Percentiles rank a stretch among this genome's conserved stretches.
phyloP scores from a whole-genome alignment of 305 asterid species.

The Petunia hybrid region DNA sequence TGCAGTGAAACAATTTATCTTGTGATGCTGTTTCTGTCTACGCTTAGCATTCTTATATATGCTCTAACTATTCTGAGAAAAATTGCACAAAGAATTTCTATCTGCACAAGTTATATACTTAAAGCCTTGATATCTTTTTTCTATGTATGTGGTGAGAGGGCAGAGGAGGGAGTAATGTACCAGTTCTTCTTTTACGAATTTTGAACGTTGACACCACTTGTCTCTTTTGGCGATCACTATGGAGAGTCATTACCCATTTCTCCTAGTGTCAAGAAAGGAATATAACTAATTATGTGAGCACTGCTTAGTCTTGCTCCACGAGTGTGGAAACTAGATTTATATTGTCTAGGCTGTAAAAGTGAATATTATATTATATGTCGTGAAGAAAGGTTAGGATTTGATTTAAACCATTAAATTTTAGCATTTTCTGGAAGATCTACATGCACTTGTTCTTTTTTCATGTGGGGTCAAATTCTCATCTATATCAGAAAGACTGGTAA shows the following conservation, averaged over 20 bases:
- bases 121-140: conserved; percentile 15
- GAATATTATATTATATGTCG: too few species aligned
- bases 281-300: not conserved
- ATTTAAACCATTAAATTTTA: too few species aligned
- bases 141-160: conserved; percentile 1
- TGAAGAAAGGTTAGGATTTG: too few species aligned
- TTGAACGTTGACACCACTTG: not conserved
- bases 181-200: not conserved
- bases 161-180: conserved; percentile 19
- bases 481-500: too few species aligned
- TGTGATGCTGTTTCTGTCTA: conserved; percentile 7
- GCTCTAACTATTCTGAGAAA: not conserved
- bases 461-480: too few species aligned
- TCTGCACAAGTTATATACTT: conserved; percentile 16
- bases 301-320: too few species aligned
- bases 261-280: not conserved
- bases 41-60: conserved; percentile 19
- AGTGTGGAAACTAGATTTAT: too few species aligned
- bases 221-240: not conserved
- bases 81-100: conserved; percentile 25
- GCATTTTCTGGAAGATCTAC: too few species aligned
- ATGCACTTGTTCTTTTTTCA: too few species aligned
- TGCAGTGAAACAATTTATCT: not conserved
- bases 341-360: too few species aligned
- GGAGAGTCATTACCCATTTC: not conserved